Evolutionary conservation across 2,329 filamentous ascomycete species (phyloP).

Genomic region (Xylaria sp.): DNA sequence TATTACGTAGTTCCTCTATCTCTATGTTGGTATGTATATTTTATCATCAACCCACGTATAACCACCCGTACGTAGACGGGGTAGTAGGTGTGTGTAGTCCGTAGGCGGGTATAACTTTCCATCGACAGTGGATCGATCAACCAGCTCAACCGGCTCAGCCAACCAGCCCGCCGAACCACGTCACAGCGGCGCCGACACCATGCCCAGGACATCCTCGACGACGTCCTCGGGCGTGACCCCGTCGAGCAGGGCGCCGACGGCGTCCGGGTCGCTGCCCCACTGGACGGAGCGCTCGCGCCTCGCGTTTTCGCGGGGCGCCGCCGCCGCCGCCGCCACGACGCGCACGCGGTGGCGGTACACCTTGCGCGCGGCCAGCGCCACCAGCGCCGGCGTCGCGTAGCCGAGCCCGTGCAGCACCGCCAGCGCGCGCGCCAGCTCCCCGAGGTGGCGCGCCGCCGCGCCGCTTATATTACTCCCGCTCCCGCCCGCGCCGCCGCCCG

Average conservation of each 20-base stretch:
- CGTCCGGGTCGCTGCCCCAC: slow-evolving; percentile 81
- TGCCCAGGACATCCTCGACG: slow-evolving; percentile 64
- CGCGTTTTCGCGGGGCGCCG: slow-evolving; percentile 40
- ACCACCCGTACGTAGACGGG: too few species aligned
- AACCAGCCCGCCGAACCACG: too few species aligned
- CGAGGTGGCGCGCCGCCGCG: slow-evolving; percentile 76
- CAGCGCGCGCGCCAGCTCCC: slow-evolving; percentile 69
- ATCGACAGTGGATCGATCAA: too few species aligned
- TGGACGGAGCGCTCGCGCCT: slow-evolving; percentile 84
- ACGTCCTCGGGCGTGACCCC: slow-evolving; percentile 63
- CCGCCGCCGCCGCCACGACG: slow-evolving; percentile 53
- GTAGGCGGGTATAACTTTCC: background rate
- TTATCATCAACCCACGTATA: too few species aligned
- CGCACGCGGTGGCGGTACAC: slow-evolving; percentile 84
- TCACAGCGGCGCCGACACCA: slow-evolving; percentile 58
- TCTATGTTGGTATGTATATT: background rate
- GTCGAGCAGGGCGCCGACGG: slow-evolving; percentile 68
- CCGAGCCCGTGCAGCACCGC: slow-evolving; percentile 79
- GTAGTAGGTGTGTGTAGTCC: too few species aligned
- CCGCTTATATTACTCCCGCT: too few species aligned
- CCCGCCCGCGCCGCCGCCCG: slow-evolving; percentile 72
- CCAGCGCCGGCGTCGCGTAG: slow-evolving; percentile 82
- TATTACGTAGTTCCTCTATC: background rate
- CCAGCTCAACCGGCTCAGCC: too few species aligned
- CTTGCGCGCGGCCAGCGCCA: slow-evolving; percentile 81